Percentiles rank a stretch among this genome's conserved stretches.
Conservation (phyloP, 352 stramenopile species). For the Globisporangium megalacanthum region DNA sequence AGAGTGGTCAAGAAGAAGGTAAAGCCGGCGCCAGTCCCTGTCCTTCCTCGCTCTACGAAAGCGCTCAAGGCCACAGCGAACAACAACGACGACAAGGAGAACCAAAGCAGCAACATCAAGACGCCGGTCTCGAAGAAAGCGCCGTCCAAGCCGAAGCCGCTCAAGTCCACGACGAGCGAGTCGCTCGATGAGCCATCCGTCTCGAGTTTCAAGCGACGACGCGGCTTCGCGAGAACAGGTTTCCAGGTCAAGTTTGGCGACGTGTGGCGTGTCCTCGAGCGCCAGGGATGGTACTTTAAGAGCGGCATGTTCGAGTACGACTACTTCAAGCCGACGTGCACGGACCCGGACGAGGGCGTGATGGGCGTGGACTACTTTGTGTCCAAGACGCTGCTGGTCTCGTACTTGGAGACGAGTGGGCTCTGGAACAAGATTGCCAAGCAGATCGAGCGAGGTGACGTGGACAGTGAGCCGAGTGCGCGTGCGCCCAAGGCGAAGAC, state of each 20-base stretch:
- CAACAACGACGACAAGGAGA: conserved; percentile 17
- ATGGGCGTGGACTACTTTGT: conserved; percentile 48
- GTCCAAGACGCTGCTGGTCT: conserved; percentile 28
- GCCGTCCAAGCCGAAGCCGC: neutral
- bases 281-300: conserved; percentile 51
- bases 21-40: neutral
- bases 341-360: conserved; percentile 23
- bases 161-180: neutral
- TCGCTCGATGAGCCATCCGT: neutral
- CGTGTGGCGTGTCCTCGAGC: conserved; percentile 42
- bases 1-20: conserved; percentile 1
- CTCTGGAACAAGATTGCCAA: conserved; percentile 39
- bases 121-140: neutral
- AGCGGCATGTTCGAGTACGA: conserved; percentile 44
- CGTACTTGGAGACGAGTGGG: conserved; percentile 47
- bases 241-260: conserved; percentile 55
- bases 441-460: conserved; percentile 29
- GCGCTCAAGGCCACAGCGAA: neutral
- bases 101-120: conserved; percentile 9
- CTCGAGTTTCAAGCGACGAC: neutral
- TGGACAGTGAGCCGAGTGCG: neutral
- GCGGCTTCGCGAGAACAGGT: neutral
- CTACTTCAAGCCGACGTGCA: conserved; percentile 63
- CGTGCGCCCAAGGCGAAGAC: no score
- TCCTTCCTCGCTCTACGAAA: no score